Conservation (phyloP, 139 green algal species). For the Micractinium conductrix region DNA sequence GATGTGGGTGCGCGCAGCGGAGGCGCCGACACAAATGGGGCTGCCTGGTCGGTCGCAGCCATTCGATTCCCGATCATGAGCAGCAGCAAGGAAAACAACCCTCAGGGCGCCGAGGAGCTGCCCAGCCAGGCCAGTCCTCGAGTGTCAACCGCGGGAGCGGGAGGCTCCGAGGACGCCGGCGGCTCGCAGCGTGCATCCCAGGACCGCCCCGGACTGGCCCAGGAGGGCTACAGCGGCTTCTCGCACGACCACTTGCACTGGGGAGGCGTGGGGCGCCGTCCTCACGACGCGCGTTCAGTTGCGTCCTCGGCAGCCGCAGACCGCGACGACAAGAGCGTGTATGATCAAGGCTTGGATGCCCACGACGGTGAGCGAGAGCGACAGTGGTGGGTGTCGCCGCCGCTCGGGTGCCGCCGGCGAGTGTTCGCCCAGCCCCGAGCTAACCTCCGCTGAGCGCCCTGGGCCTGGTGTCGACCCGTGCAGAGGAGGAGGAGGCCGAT, state of each 20-base stretch:
- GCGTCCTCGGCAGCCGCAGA: slow-evolving; percentile 34
- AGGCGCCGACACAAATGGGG: too few species aligned
- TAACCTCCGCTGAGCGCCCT: too few species aligned
- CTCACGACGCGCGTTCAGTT: slow-evolving; percentile 19
- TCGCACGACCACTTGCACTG: slow-evolving; percentile 19
- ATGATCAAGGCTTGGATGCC: slow-evolving; percentile 16
- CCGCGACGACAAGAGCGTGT: slow-evolving; percentile 46
- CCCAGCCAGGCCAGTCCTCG: not conserved
- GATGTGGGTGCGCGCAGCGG: too few species aligned
- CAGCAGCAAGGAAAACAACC: slow-evolving; percentile 18
- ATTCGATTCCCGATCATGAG: not conserved
- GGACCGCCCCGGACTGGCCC: not conserved
- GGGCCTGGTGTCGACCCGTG: too few species aligned
- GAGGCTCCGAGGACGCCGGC: not conserved
- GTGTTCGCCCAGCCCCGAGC: too few species aligned
- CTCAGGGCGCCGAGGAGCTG: not conserved
- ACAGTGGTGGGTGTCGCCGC: too few species aligned
- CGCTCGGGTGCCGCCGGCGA: too few species aligned
- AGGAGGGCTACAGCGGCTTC: not conserved
- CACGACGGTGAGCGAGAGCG: slow-evolving; percentile 18
- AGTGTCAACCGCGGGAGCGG: not conserved
- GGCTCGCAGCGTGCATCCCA: not conserved
- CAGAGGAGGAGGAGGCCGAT: slow-evolving; percentile 21
- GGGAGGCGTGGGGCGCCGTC: not conserved
- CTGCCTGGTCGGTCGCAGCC: too few species aligned